Evolutionary conservation across 169 alveolate species (phyloP), one percentile per base, ranked within the genome.

Genomic region (Fabrea salina): DNA sequence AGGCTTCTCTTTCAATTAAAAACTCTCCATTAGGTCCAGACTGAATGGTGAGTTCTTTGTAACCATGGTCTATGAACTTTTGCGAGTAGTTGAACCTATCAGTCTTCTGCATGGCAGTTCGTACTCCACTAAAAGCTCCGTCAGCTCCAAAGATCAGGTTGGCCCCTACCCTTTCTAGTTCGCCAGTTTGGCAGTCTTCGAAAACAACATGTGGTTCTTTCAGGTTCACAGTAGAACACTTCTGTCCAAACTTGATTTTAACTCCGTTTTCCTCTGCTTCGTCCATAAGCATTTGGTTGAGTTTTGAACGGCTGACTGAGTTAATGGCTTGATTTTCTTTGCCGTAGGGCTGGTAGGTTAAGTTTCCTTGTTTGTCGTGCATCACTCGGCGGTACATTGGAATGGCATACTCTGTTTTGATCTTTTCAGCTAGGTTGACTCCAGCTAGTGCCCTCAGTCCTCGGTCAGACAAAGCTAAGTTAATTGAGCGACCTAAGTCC

Each of bases 61-160:
- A 70, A 51, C 39, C 50, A 25, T 70, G 79, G 59, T 51, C 79
- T 19, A 70, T 3, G 27, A 70, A 32, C 33, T 70, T 68, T 33
- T 70, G 70, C 2, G 25, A 53, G 79, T 53, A 70, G 53, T 50
- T 70, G 40, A 70, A 50, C 53, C 53, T 27, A 11, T 68, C 79
- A 6, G 40, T 51, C 30, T 70, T 40, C 58, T n/a, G 5, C 79
- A 41, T 1, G n/a, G 59, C 25, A 68, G 53, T 37, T 25, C 79
- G 49, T 13, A 70, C 39, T 8, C 79, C 58, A n/a, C 79, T 70
- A 19, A 53, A 53, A n/a, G 56, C 79, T 2, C 79, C 79, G 30
- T 70, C 79, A 47, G 70, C 53, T 1, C 79, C 79, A 22, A 70
- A 16, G 2, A 70, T 68, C 59, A 68, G 58, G 27, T 39, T 11